Evolutionary conservation across 2,329 filamentous ascomycete genomes (phyloP).

Genomic region (Fonsecaea pugnacius): DNA sequence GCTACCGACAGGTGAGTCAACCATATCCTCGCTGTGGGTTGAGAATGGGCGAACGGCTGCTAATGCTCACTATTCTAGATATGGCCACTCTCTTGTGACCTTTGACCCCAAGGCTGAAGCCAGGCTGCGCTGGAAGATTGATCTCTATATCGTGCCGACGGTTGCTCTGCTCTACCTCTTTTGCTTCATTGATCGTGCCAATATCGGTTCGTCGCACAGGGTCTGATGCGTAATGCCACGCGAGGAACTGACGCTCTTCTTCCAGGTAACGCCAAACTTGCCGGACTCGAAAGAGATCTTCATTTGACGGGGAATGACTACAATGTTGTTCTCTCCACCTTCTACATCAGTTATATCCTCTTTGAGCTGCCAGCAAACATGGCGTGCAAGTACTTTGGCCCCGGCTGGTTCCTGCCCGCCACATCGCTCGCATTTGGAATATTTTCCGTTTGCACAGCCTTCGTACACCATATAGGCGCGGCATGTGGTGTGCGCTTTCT

Average conservation of each 20-base stretch:
- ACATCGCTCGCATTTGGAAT: constrained; percentile 67
- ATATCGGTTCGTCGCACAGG: constrained; percentile 44
- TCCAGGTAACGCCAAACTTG: constrained; percentile 68
- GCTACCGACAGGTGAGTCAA: constrained; percentile 53
- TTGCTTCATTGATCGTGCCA: constrained; percentile 69
- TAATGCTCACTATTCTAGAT: constrained; percentile 41
- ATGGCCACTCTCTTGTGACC: constrained; percentile 55
- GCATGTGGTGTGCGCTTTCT: constrained; percentile 68
- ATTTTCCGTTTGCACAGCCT: constrained; percentile 67
- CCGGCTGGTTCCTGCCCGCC: constrained; percentile 71
- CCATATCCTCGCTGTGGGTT: constrained; percentile 2
- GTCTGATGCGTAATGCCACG: neutral
- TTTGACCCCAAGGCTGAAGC: constrained; percentile 63
- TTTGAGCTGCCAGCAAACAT: constrained; percentile 73
- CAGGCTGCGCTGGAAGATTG: constrained; percentile 66
- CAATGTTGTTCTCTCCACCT: constrained; percentile 69
- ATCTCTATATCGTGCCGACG: constrained; percentile 67
- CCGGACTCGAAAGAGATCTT: constrained; percentile 69
- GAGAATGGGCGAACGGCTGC: no score
- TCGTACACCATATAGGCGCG: constrained; percentile 60
- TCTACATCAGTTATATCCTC: constrained; percentile 74
- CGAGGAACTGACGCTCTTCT: constrained; percentile 28
- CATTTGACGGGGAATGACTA: constrained; percentile 66
- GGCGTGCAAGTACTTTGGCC: constrained; percentile 71
- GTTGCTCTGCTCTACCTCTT: constrained; percentile 71